These are phyloP conservation scores for Mallotus japonicus DNA, from an alignment of 441 rosid genomes.

Conservation along the genomic window DNA sequence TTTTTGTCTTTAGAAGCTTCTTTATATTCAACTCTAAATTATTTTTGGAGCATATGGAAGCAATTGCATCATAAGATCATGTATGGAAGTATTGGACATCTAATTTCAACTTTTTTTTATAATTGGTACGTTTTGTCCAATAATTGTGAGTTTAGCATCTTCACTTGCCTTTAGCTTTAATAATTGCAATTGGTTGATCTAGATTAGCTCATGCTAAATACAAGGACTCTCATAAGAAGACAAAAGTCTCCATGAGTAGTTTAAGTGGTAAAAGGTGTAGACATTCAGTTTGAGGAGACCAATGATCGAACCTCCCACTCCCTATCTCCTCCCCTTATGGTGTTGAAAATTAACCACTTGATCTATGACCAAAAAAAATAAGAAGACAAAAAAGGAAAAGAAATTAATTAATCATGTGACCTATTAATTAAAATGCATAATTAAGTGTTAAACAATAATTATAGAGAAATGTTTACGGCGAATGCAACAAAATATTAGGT, in stretches of 20 bases:
- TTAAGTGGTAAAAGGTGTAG: too few species aligned
- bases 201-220: slow-evolving; percentile 2
- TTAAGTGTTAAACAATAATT: not conserved
- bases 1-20: not conserved
- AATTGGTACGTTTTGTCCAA: not conserved
- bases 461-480: not conserved
- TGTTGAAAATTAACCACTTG: too few species aligned
- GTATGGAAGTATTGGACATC: too few species aligned
- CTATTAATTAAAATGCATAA: not conserved
- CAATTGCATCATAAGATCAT: too few species aligned
- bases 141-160: not conserved
- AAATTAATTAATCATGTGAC: not conserved
- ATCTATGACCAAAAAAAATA: too few species aligned
- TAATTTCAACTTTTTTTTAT: too few species aligned
- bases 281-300: too few species aligned
- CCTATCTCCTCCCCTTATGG: too few species aligned
- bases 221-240: not conserved
- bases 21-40: too few species aligned
- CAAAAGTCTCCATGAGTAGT: too few species aligned
- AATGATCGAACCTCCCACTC: too few species aligned
- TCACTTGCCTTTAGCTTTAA: not conserved
- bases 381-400: not conserved
- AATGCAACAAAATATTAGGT: slow-evolving; percentile 9
- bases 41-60: too few species aligned
- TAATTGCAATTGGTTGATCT: slow-evolving; percentile 1